A percentile compares a stretch with the other conserved stretches of the same genome.
Evolutionary conservation across 148 eudicot genomes (phyloP).

Genomic region (Limonium bicolor): DNA sequence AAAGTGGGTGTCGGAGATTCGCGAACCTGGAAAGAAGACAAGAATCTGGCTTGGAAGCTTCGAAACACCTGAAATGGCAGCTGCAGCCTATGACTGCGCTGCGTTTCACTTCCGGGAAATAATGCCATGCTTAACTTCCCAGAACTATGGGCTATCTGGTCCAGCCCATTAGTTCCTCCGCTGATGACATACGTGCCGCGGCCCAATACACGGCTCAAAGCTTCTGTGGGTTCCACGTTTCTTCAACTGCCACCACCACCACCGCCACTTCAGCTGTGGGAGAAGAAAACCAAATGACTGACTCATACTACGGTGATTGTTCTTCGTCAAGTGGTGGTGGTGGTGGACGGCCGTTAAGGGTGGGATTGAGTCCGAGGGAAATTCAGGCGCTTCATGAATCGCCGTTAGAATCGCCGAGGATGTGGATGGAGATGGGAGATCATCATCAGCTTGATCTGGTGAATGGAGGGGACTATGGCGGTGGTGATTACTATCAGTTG

Average conservation of each 20-base stretch:
- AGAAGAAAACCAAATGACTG: too few relatives aligned
- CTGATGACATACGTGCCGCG: conserved; percentile 47
- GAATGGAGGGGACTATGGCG: too few relatives aligned
- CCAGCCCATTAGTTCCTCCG: conserved; percentile 23
- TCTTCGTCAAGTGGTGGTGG: conserved; percentile 4
- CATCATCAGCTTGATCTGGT: too few relatives aligned
- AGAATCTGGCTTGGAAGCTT: conserved; percentile 60
- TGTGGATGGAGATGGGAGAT: conserved; percentile 30
- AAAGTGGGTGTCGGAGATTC: conserved; percentile 65
- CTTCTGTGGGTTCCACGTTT: too few relatives aligned
- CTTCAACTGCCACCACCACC: too few relatives aligned
- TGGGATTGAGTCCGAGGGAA: conserved; percentile 45
- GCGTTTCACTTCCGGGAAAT: conserved; percentile 37
- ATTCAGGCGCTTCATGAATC: conserved; percentile 67
- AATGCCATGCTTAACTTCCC: conserved; percentile 49
- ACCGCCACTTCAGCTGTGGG: too few relatives aligned
- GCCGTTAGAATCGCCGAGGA: conserved; percentile 45
- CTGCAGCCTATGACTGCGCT: conserved; percentile 49
- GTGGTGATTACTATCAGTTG: too few relatives aligned
- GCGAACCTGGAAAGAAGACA: conserved; percentile 44
- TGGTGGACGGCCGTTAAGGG: conserved; percentile 25
- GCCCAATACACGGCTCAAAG: too few relatives aligned
- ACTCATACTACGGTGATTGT: too few relatives aligned
- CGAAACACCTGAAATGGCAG: conserved; percentile 58
- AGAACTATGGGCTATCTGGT: conserved; percentile 18